Evolutionary conservation across 1,139 yeast species (phyloP), one percentile per base, ranked within the genome.

Genomic region (Saccharomycopsis crataegensis): DNA sequence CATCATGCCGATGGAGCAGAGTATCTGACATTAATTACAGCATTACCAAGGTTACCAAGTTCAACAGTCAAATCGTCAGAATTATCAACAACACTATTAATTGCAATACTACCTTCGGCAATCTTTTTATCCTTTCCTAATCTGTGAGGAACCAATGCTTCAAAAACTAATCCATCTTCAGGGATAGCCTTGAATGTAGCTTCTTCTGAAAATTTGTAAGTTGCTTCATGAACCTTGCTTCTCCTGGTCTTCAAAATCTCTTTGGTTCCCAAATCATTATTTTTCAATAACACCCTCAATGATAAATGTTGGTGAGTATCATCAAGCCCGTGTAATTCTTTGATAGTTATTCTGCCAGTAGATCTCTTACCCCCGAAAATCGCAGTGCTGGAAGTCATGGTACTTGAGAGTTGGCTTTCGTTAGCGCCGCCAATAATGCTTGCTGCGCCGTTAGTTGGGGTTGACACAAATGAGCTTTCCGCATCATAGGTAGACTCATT

Each of bases 81-180:
- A 38, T 45, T 50, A 43, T 54, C 57, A 16, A 46, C 36, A 14
- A 46, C 47, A 28, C 43, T 9, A 22, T 36, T 14, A 32, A 55
- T 31, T 4, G 46, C 32, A 16, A 81, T 60, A 28, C 68, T 65
- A 6, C 80, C 82, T 52, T 74, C 75, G 14, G 87, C 96, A 50
- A 89, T 59, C 52, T 80, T 86, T 46, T 74, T 74, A 59, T 79
- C 83, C 63, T 86, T 82, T 46, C 96, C 93, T 61, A 91, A 77
- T 3, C 81, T 77, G 66, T 86, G 95, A 64, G 81, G 86, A 50
- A 84, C 83, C 51, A 79, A 74, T 14, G 87, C 78, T 43, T 74
- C 72, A 62, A 91, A 78, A 5, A 79, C 70, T 49, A 91, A 64
- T 54, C 72, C 74, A 2, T 84, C 83, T 16, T 78, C 82, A 2